Evolutionary conservation across 192 early-diverging fungal genomes (phyloP), one percentile per base, ranked within the genome.

Genomic region (Powellomyces hirtus): DNA sequence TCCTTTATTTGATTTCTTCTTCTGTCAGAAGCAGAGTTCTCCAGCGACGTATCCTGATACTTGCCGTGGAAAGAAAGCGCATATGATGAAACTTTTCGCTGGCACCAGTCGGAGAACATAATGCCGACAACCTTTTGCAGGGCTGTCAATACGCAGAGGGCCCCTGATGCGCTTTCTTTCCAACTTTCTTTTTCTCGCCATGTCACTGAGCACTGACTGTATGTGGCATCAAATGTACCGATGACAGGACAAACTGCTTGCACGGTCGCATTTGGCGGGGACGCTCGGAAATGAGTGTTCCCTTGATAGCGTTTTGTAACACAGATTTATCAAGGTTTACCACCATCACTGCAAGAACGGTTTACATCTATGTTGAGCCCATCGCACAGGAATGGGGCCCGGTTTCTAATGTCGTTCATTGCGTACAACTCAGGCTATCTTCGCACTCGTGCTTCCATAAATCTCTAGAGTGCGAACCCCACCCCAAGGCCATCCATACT

Each of bases 361-460:
- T 49, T 24, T 49, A 49, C 16, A 5, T 49, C 46, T 49, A 49
- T 16, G 46, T 24, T 24, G 26, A 18, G 4, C 46, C 46, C 46
- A 18, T 24, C 2, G 46, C 46, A n/a, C n/a, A n/a, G n/a, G n/a
- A n/a, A n/a, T n/a, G n/a, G n/a, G n/a, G n/a, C n/a, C n/a, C n/a
- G n/a, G 46, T 24, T 49, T 49, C 46, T 49, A 49, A 18, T 49
- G 14, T n/a, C n/a, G n/a, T n/a, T n/a, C n/a, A n/a, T n/a, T n/a
- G n/a, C n/a, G n/a, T n/a, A n/a, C n/a, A n/a, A n/a, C n/a, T n/a
- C n/a, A n/a, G n/a, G n/a, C n/a, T n/a, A 62, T 70, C 38, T 77
- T 58, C 7, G 76, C 76, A 33, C 62, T 66, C 30, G 71, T 77
- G 55, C 33, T 62, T 10, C 75, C 75, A 62, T 65, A 73, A 1